phyloP scores from a whole-genome alignment of 352 stramenopile genomes.

The Globisporangium apiculatum region DNA sequence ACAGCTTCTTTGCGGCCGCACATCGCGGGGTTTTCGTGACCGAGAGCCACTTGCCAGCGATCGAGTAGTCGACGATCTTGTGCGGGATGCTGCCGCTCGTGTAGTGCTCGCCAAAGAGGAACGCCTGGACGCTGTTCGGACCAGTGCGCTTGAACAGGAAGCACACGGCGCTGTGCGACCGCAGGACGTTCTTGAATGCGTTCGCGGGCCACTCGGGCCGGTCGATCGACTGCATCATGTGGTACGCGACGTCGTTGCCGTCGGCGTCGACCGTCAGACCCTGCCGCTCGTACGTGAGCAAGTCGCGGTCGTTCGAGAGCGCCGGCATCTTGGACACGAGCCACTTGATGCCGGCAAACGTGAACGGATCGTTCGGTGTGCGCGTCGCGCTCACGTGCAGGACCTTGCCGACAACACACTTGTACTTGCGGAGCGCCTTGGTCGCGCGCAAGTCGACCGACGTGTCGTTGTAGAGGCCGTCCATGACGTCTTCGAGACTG shows the following conservation, averaged over 20 bases:
- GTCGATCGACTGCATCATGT: slow-evolving; percentile 18
- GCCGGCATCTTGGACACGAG: slow-evolving; percentile 20
- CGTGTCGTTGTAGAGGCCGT: slow-evolving; percentile 33
- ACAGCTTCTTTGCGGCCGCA: slow-evolving; percentile 6
- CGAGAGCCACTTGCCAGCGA: slow-evolving; percentile 15
- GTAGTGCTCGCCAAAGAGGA: slow-evolving; percentile 22
- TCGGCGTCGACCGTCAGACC: slow-evolving; percentile 7
- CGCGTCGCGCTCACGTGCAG: slow-evolving; percentile 24
- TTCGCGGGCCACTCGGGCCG: slow-evolving; percentile 14
- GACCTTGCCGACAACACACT: slow-evolving; percentile 19
- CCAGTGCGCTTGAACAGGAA: slow-evolving; percentile 26
- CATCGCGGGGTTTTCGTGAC: slow-evolving; percentile 12
- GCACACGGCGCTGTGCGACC: slow-evolving; percentile 26
- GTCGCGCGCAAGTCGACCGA: slow-evolving; percentile 21
- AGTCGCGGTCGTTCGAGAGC: slow-evolving; percentile 24
- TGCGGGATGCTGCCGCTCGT: slow-evolving; percentile 12
- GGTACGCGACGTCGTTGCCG: slow-evolving; percentile 15
- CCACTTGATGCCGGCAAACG: slow-evolving; percentile 42
- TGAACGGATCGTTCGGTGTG: slow-evolving; percentile 21
- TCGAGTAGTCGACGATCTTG: slow-evolving; percentile 8
- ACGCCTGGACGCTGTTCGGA: slow-evolving; percentile 25
- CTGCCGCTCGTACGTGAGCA: slow-evolving; percentile 20
- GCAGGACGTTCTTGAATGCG: slow-evolving; percentile 24
- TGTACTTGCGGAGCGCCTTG: slow-evolving; percentile 23
- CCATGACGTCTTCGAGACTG: slow-evolving; percentile 25